Conservation (phyloP, 108 stramenopile genomes). For the Skeletonema grethae region DNA sequence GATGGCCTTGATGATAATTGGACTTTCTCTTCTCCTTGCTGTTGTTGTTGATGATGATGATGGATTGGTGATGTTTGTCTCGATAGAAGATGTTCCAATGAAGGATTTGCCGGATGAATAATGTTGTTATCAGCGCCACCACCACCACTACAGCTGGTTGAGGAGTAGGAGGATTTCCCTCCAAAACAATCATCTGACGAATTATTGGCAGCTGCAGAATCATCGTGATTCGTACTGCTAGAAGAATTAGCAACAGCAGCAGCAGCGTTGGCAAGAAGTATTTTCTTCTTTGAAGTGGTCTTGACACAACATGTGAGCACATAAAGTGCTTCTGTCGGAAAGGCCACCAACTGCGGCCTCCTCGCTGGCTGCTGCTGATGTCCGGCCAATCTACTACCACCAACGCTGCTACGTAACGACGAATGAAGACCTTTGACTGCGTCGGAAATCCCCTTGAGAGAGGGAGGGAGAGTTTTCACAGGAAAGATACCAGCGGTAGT, state of each 20-base stretch:
- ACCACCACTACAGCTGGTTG: not conserved
- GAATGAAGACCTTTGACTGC: not conserved
- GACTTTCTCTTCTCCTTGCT: not conserved
- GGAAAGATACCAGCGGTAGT: not conserved
- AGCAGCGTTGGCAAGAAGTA: not conserved
- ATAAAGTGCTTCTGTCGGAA: constrained; percentile 23
- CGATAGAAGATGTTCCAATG: not conserved
- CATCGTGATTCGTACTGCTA: not conserved
- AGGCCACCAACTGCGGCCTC: constrained; percentile 2
- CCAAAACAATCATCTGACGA: not conserved
- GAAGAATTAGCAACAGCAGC: not conserved
- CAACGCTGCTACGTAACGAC: not conserved
- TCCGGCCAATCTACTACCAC: too few species aligned
- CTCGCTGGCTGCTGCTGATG: not conserved
- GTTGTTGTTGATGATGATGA: not conserved
- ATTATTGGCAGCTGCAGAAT: not conserved
- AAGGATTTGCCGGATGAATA: not conserved
- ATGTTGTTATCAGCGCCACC: too few species aligned
- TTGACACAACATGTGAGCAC: constrained; percentile 27
- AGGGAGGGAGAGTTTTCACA: not conserved
- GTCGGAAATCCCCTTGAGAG: not conserved
- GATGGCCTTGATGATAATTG: not conserved
- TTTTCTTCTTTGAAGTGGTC: not conserved
- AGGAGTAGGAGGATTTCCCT: not conserved
- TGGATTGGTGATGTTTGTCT: not conserved